These are phyloP conservation scores for Blastomyces percursus DNA, from an alignment of 2,329 filamentous ascomycete genomes.

Conservation along the genomic window DNA sequence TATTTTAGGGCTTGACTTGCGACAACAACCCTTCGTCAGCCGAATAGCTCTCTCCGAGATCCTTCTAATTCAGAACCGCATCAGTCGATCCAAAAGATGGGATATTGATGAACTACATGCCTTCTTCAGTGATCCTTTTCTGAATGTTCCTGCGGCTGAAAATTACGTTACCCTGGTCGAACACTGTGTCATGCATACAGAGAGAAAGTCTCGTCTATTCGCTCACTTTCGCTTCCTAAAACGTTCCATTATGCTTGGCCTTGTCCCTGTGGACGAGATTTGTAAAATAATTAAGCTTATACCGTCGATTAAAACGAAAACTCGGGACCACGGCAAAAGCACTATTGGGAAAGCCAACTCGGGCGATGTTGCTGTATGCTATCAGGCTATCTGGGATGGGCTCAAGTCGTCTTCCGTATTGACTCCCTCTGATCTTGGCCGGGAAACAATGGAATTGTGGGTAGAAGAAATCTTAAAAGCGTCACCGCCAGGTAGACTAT, in stretches of 20 bases:
- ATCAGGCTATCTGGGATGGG: constrained; percentile 28
- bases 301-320: constrained; percentile 15
- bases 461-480: constrained; percentile 20
- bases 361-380: constrained; percentile 17
- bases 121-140: constrained; percentile 28
- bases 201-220: constrained; percentile 14
- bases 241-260: constrained; percentile 26
- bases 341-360: constrained; percentile 9
- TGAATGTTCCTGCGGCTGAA: constrained; percentile 27
- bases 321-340: constrained; percentile 7
- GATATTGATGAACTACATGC: constrained; percentile 18
- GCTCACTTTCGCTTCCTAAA: constrained; percentile 20
- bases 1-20: neutral
- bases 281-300: constrained; percentile 23
- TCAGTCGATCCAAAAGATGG: constrained; percentile 2
- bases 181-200: constrained; percentile 16
- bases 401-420: constrained; percentile 28
- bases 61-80: constrained; percentile 3
- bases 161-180: constrained; percentile 27
- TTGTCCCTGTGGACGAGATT: constrained; percentile 26
- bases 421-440: constrained; percentile 24
- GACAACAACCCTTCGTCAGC: neutral
- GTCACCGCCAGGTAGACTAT: constrained; percentile 10
- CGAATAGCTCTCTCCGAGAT: constrained; percentile 17
- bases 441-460: constrained; percentile 24